Evolutionary conservation across 805 yeast genomes (phyloP).

Genomic region (Yarrowia osloensis): DNA sequence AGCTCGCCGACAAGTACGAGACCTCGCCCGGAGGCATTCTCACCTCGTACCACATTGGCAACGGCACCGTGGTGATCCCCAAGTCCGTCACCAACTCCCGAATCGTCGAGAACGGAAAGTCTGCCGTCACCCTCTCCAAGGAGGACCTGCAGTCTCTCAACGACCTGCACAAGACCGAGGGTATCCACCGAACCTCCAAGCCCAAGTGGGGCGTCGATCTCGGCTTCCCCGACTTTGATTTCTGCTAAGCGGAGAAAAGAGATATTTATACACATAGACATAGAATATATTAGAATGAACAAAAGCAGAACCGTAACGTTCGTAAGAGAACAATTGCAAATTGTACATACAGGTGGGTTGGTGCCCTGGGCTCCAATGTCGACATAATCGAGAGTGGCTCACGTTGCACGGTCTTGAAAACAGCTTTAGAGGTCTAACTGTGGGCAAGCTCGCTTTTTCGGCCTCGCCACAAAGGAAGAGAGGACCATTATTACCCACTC

Average conservation of each 20-base stretch:
- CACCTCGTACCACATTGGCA: conserved; percentile 62
- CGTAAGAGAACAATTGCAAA: too few species aligned
- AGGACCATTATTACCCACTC: too few species aligned
- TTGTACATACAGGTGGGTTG: too few species aligned
- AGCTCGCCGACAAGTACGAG: conserved; percentile 59
- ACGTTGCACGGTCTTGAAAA: too few species aligned
- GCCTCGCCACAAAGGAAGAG: too few species aligned
- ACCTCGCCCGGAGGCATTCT: conserved; percentile 58
- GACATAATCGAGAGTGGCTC: too few species aligned
- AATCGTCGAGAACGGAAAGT: conserved; percentile 48
- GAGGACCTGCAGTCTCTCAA: conserved; percentile 48
- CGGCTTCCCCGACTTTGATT: conserved; percentile 35
- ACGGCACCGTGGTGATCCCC: conserved; percentile 46
- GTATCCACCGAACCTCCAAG: conserved; percentile 36
- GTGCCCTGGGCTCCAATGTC: too few species aligned
- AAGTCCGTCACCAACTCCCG: conserved; percentile 42
- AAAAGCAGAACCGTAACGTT: too few species aligned
- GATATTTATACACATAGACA: conserved; percentile 13
- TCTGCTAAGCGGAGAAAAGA: not conserved
- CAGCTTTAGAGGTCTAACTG: too few species aligned
- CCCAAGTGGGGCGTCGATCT: conserved; percentile 41
- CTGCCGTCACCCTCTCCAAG: conserved; percentile 46
- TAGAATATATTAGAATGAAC: not conserved
- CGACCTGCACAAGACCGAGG: conserved; percentile 39
- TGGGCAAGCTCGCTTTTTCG: too few species aligned